Conservation (phyloP, 495 filamentous ascomycete genomes). For the Neurospora pannonica region DNA sequence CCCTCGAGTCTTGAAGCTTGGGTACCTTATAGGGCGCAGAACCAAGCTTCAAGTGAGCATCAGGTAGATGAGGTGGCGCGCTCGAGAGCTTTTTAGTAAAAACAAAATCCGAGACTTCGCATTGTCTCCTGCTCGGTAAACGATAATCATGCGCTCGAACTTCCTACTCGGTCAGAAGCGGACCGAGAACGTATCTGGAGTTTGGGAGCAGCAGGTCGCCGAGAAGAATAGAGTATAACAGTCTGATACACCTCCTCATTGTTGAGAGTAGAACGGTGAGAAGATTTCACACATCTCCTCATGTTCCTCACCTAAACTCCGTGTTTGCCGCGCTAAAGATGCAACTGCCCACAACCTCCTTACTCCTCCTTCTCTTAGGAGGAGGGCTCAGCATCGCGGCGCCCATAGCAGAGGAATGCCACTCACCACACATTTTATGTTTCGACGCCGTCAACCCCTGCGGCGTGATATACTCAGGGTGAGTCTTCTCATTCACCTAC, state of each 20-base stretch:
- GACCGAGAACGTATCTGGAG: background rate
- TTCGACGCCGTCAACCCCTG: background rate
- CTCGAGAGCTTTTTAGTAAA: background rate
- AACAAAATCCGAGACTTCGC: background rate
- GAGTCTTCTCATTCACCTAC: background rate
- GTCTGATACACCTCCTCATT: background rate
- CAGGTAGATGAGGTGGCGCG: background rate
- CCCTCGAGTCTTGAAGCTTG: background rate
- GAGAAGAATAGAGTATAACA: background rate
- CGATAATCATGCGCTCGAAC: background rate
- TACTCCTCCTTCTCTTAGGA: background rate
- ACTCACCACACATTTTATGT: background rate
- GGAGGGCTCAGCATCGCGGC: background rate
- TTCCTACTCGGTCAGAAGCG: background rate
- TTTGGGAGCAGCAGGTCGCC: background rate
- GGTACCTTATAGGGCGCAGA: background rate
- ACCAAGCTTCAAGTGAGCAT: background rate
- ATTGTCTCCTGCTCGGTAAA: background rate
- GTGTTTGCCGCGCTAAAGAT: background rate
- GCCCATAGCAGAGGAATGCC: background rate
- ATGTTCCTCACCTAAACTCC: background rate
- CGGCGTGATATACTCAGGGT: background rate
- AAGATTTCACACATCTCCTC: background rate
- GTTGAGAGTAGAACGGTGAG: background rate
- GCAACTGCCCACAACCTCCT: background rate